Percentiles rank a stretch among this genome's conserved stretches.
These are phyloP conservation scores for Tilletia setariae DNA, from an alignment of 1,284 basidiomycete genomes.

Conservation along the genomic window DNA sequence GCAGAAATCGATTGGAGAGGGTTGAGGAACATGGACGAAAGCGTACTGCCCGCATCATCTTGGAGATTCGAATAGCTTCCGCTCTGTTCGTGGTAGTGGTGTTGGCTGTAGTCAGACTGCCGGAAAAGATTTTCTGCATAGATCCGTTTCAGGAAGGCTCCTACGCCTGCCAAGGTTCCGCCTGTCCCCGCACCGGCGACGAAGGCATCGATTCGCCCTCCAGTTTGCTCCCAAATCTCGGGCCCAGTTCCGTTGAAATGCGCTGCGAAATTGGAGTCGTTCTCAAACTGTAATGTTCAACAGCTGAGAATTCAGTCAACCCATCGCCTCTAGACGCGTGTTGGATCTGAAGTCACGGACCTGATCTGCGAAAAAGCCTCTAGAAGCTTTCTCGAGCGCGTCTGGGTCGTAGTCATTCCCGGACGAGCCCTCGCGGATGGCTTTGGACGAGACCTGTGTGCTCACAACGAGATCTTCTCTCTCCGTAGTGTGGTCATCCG, in stretches of 20 bases:
- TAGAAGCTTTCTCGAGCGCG: slow-evolving; percentile 32
- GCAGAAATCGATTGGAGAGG: neutral
- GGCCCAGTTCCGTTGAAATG: slow-evolving; percentile 88
- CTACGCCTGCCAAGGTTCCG: slow-evolving; percentile 85
- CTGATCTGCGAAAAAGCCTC: slow-evolving; percentile 80
- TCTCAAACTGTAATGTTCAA: slow-evolving; percentile 66
- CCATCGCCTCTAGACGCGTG: neutral
- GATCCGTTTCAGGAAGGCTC: slow-evolving; percentile 67
- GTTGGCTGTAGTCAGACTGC: neutral
- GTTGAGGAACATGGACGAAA: neutral
- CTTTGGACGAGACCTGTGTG: slow-evolving; percentile 18
- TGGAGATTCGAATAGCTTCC: too few relatives aligned
- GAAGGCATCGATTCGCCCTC: slow-evolving; percentile 77
- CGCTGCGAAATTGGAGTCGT: slow-evolving; percentile 81
- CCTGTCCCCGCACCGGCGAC: slow-evolving; percentile 96
- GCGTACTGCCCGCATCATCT: neutral
- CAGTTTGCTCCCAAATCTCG: slow-evolving; percentile 91
- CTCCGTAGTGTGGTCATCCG: slow-evolving; percentile 17
- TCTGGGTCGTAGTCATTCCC: slow-evolving; percentile 26
- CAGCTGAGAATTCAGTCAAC: slow-evolving; percentile 22
- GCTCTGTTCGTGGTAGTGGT: slow-evolving; percentile 50
- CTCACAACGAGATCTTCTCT: slow-evolving; percentile 39
- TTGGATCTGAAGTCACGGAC: slow-evolving; percentile 56
- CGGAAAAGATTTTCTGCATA: slow-evolving; percentile 58
- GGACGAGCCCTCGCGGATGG: slow-evolving; percentile 3